These are phyloP conservation scores for Alternaria solani DNA, from an alignment of 2,329 filamentous ascomycete genomes.

Conservation along the genomic window DNA sequence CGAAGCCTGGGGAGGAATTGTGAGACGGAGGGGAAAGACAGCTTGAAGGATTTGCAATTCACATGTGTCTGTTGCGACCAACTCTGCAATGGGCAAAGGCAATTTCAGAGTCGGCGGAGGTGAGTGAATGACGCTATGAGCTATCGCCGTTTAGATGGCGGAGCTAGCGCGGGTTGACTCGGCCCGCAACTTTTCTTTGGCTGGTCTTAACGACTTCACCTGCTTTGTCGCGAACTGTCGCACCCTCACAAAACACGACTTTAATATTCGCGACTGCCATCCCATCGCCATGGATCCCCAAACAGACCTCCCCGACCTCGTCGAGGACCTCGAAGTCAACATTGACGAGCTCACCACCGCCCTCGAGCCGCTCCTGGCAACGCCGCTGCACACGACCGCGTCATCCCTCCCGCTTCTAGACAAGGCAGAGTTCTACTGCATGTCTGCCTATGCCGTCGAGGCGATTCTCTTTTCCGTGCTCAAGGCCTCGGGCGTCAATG, in stretches of 20 bases:
- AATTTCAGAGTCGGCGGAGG: not conserved
- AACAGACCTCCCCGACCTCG: constrained; percentile 68
- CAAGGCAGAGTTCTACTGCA: constrained; percentile 91
- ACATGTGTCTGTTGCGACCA: constrained; percentile 23
- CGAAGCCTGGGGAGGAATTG: constrained; percentile 55
- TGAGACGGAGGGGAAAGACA: constrained; percentile 53
- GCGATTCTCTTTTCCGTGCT: constrained; percentile 87
- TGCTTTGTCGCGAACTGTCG: not conserved
- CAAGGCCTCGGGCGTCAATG: constrained; percentile 77
- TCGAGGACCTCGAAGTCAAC: constrained; percentile 78
- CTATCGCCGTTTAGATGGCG: constrained; percentile 9
- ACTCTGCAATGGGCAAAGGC: not conserved
- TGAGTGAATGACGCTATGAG: constrained; percentile 22
- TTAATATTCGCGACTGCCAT: not conserved
- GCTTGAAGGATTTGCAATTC: constrained; percentile 42
- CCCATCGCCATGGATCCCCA: constrained; percentile 58
- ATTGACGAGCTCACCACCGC: constrained; percentile 80
- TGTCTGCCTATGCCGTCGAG: constrained; percentile 87
- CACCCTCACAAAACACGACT: not conserved
- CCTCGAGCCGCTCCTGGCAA: constrained; percentile 75
- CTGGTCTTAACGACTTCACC: constrained; percentile 5
- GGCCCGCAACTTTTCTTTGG: constrained; percentile 36
- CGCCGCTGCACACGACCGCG: constrained; percentile 70
- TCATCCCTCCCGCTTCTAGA: constrained; percentile 89
- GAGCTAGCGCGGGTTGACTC: constrained; percentile 33